phyloP scores from a whole-genome alignment of 192 early-diverging fungal species.

The Coemansia sp. region DNA sequence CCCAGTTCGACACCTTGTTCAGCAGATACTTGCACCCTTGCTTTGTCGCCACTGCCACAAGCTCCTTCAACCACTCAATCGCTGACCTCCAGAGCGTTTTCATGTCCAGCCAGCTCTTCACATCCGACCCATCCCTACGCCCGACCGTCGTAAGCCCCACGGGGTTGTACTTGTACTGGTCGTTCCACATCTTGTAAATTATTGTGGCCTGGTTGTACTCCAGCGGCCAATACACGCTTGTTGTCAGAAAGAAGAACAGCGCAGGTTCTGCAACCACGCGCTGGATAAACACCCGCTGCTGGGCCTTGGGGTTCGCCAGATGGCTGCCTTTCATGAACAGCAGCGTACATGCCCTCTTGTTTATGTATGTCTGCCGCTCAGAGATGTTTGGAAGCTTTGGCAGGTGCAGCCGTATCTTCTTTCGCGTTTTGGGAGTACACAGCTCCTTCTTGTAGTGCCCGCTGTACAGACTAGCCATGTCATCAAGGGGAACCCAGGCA shows the following conservation, averaged over 20 bases:
- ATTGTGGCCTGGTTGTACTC: constrained; percentile 8
- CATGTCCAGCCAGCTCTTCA: constrained; percentile 13
- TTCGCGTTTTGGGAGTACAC: constrained; percentile 11
- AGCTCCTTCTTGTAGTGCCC: constrained; percentile 8
- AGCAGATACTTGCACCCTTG: constrained; percentile 19
- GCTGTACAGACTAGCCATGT: constrained; percentile 13
- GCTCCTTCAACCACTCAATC: constrained; percentile 22
- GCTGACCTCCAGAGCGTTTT: constrained; percentile 31
- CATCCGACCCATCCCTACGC: background rate
- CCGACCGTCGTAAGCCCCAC: constrained; percentile 8
- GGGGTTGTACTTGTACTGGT: constrained; percentile 13
- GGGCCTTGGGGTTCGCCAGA: constrained; percentile 11
- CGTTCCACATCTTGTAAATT: constrained; percentile 27
- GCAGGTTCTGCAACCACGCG: constrained; percentile 12
- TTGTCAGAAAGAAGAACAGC: constrained; percentile 38
- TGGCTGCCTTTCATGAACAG: constrained; percentile 26
- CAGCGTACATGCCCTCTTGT: constrained; percentile 1
- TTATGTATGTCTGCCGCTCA: constrained; percentile 5
- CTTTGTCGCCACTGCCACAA: constrained; percentile 5
- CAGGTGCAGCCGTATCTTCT: constrained; percentile 11
- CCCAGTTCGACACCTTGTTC: constrained; percentile 25
- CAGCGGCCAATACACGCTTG: constrained; percentile 31
- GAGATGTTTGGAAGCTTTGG: constrained; percentile 6
- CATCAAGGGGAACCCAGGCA: constrained; percentile 35
- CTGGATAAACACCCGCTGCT: constrained; percentile 16